Evolutionary conservation across 805 yeast species (phyloP), one percentile per base, ranked within the genome.

Genomic region (Wickerhamomyces bovis): DNA sequence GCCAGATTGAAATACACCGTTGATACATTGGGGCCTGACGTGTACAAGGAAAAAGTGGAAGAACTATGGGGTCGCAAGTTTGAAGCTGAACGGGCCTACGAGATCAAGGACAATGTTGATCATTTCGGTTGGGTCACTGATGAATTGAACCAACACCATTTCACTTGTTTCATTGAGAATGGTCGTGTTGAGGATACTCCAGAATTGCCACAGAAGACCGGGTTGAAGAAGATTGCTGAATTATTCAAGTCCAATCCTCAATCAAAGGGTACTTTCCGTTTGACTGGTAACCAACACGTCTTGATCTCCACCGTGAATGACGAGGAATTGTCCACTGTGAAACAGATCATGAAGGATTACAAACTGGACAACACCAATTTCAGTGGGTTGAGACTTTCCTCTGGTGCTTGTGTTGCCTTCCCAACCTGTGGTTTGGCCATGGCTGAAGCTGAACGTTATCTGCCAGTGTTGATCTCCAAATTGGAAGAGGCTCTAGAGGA

Each of bases 391-490:
- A 81, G 98, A 66, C 75, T 89, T 48, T 84, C 96, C 10, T 88
- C 97, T 8, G 89, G 96, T 22, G 95, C 98, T 0, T 92, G 98
- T 78, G 98, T 92, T 49, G 97, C 97, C 2, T 83, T 92, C 78
- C 98, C 98, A 56, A 92, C 98, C 1, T 92, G 98, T 80, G 98
- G 98, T 56, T 78, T 92, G 62, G 98, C 98, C 18, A 89, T 92
- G 97, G 98, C 98, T 30, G 98, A 92, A 71, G 85, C 95, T 46
- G 98, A 92, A 72, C 82, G 98, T 64, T 73, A 70, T 48, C 74
- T 92, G 59, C 98, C 98, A 9, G 83, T 75, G 43, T 75, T 92
- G 58, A 78, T 92, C 55, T 67, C 83, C 52, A 88, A 89, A 69
- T 70, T 92, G 50, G 98, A 92, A 67, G 78, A 72, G n/a, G 81